phyloP scores from a whole-genome alignment of 2,329 filamentous ascomycete genomes.

The Trichoderma semiorbis region DNA sequence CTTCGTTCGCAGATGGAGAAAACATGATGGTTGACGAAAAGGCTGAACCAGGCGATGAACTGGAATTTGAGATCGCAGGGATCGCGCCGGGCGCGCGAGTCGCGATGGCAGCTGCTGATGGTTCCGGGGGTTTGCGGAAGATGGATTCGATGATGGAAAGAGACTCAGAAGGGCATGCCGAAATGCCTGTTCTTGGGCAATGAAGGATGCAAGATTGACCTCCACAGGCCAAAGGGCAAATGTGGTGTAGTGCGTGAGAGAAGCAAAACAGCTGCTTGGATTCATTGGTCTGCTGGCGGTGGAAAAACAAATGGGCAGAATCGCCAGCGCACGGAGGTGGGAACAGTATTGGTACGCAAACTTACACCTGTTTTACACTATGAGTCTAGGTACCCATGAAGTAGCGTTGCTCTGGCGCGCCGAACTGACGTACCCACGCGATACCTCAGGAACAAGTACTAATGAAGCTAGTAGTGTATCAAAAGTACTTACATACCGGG shows the following conservation, averaged over 20 bases:
- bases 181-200: conserved; percentile 10
- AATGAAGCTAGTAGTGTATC: not conserved
- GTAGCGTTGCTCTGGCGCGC: not conserved
- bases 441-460: not conserved
- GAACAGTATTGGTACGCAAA: not conserved
- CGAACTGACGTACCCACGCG: not conserved
- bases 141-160: conserved; percentile 15
- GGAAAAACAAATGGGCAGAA: conserved; percentile 29
- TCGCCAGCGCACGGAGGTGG: not conserved
- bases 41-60: conserved; percentile 14
- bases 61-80: conserved; percentile 13
- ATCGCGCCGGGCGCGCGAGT: conserved; percentile 21
- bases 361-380: rapidly evolving
- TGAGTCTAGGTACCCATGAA: not conserved
- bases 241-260: conserved; percentile 22
- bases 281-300: conserved; percentile 27
- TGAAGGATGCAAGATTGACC: conserved; percentile 6
- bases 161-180: conserved; percentile 21
- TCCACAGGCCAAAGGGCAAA: conserved; percentile 14
- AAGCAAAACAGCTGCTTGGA: conserved; percentile 18
- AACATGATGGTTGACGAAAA: conserved; percentile 49
- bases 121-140: conserved; percentile 20
- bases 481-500: not conserved
- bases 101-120: conserved; percentile 22
- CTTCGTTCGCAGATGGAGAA: conserved; percentile 50